These are phyloP conservation scores for Penicillium sp. DNA, from an alignment of 2,329 filamentous ascomycete species.

Conservation along the genomic window DNA sequence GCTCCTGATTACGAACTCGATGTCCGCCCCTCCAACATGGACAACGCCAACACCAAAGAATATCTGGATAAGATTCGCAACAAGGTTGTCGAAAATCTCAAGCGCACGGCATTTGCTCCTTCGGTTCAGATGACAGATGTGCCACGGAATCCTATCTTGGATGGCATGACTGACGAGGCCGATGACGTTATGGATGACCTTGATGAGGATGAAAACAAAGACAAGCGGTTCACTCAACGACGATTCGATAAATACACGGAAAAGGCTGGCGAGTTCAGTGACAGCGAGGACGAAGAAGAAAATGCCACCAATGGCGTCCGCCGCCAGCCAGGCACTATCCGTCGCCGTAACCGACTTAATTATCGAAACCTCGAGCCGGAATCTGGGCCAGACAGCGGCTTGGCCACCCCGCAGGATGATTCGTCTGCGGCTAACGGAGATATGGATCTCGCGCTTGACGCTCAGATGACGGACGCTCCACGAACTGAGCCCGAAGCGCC, in stretches of 20 bases:
- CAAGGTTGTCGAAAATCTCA: slow-evolving; percentile 67
- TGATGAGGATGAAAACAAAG: slow-evolving; percentile 84
- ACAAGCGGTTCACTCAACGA: slow-evolving; percentile 77
- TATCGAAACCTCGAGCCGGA: slow-evolving; percentile 60
- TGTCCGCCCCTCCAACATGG: slow-evolving; percentile 70
- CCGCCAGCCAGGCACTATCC: slow-evolving; percentile 38
- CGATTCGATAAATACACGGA: slow-evolving; percentile 77
- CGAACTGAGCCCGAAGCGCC: slow-evolving; percentile 35
- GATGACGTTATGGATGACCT: slow-evolving; percentile 67
- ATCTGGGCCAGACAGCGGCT: slow-evolving; percentile 55
- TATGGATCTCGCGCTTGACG: slow-evolving; percentile 37
- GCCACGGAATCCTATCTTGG: slow-evolving; percentile 56
- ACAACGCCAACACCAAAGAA: slow-evolving; percentile 68
- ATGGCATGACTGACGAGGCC: slow-evolving; percentile 63
- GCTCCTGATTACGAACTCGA: slow-evolving; percentile 70
- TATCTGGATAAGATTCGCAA: slow-evolving; percentile 69
- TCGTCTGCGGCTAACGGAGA: slow-evolving; percentile 50
- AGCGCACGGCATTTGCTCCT: slow-evolving; percentile 62
- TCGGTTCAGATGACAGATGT: slow-evolving; percentile 67
- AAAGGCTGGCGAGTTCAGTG: slow-evolving; percentile 78
- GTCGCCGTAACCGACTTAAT: slow-evolving; percentile 62
- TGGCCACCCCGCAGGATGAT: slow-evolving; percentile 47
- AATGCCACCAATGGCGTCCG: no score
- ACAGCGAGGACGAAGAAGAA: slow-evolving; percentile 57
- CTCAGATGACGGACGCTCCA: slow-evolving; percentile 44